Conservation (phyloP, 768 basidiomycete species). For the Lyophyllum decastes region DNA sequence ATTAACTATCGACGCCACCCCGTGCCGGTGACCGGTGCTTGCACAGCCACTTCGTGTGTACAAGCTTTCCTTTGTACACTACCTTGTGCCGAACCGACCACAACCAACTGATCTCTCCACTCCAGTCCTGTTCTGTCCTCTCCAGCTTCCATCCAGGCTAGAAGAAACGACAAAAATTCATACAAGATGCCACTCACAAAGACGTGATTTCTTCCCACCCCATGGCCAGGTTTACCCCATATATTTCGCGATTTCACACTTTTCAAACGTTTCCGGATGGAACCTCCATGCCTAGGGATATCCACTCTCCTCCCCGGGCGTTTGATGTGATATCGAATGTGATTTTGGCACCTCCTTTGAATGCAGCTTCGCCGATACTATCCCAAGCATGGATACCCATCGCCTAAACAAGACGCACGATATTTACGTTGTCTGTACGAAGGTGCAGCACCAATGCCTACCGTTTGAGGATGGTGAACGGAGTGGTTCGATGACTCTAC, state of each 20-base stretch:
- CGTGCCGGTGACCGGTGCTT: constrained; percentile 15
- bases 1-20: constrained; percentile 1
- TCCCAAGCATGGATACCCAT: background rate
- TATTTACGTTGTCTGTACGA: background rate
- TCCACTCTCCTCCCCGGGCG: background rate
- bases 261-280: background rate
- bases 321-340: background rate
- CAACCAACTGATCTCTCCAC: background rate
- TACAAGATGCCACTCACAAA: background rate
- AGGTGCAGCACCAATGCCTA: background rate
- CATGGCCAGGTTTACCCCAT: constrained; percentile 1
- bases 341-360: background rate
- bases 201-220: constrained; percentile 2
- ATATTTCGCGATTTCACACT: background rate
- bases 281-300: background rate
- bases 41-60: constrained; percentile 7
- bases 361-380: background rate
- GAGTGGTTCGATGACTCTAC: background rate
- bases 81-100: background rate
- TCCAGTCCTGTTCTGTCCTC: background rate
- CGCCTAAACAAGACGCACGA: too few relatives aligned
- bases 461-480: constrained; percentile 1
- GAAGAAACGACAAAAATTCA: background rate
- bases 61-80: background rate
- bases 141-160: background rate